Percentiles rank a stretch among this genome's conserved stretches.
These are phyloP conservation scores for Berberis thunbergii DNA, from an alignment of 164 flowering plant species.

Conservation along the genomic window DNA sequence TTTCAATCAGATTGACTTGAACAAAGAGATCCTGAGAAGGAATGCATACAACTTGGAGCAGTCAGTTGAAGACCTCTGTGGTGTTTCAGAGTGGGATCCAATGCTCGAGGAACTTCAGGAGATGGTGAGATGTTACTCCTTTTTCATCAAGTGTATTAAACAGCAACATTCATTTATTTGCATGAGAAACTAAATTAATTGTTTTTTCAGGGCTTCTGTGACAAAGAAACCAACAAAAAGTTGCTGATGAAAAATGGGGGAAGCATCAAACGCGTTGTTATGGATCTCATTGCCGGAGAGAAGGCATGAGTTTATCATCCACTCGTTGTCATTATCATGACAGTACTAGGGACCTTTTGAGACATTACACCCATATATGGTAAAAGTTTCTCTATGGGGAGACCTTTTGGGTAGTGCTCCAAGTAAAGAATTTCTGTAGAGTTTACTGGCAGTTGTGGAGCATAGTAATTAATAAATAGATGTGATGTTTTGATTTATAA, in stretches of 20 bases:
- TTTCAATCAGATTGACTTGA: slow-evolving; percentile 58
- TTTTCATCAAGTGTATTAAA: background rate
- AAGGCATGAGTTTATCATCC: slow-evolving; percentile 4
- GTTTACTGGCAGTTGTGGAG: too few species aligned
- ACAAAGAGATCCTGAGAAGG: slow-evolving; percentile 59
- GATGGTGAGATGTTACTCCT: slow-evolving; percentile 44
- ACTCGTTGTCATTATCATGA: too few species aligned
- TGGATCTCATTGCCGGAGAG: slow-evolving; percentile 80
- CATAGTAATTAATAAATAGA: too few species aligned
- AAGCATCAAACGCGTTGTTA: slow-evolving; percentile 74
- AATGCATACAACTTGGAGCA: slow-evolving; percentile 59
- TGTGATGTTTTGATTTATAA: too few species aligned
- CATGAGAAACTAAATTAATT: background rate
- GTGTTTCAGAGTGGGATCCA: slow-evolving; percentile 75
- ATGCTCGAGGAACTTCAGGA: slow-evolving; percentile 73
- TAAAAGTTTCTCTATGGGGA: too few species aligned
- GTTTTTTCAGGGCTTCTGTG: slow-evolving; percentile 63
- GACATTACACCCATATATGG: too few species aligned
- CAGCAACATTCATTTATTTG: background rate
- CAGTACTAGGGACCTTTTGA: too few species aligned
- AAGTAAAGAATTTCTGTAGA: too few species aligned
- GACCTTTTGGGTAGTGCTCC: too few species aligned
- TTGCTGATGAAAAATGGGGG: slow-evolving; percentile 84
- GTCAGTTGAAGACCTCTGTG: slow-evolving; percentile 67
- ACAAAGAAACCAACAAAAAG: slow-evolving; percentile 51